Evolutionary conservation across 345 rosid species (phyloP), one percentile per base, ranked within the genome.

Genomic region (Eucalyptus marginata): DNA sequence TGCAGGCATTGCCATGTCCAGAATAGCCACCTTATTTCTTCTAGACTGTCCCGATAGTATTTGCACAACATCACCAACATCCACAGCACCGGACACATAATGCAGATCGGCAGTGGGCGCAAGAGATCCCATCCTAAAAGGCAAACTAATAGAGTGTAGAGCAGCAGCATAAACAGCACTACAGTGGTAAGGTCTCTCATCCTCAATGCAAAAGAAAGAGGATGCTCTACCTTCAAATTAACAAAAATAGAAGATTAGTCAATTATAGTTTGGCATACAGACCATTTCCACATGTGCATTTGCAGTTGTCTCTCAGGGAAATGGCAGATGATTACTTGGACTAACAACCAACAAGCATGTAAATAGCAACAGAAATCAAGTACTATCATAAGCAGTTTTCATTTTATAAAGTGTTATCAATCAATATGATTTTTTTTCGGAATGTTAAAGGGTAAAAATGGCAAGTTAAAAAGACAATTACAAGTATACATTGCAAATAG

Each of bases 121-220:
- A 56, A 85, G 89, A 40, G 91, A 91, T 85, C 92, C 96, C 97
- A 95, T 95, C 64, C 95, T 87, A 92, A 95, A 96, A 81, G 99
- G 96, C 84, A 98, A 93, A 88, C 94, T 94, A 51, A 92, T 88
- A 52, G 98, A 94, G 94, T 98, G 96, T 71, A 97, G 87, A 46
- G 98, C 98, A 62, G 99, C 94, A 24, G 99, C 99, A 56, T 95
- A 98, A 71, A 97, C 93, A 87, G 98, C 97, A 90, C 99, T 95
- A 88, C 94, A 90, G 88, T 93, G 96, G 90, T 97, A 97, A 90
- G 96, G 94, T 91, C 94, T 97, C 93, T 95, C 96, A 88, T 96
- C 97, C 83, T 95, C 62, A 4, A 97, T 88, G 52, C 87, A 88
- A 83, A 97, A 97, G 89, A 86, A 93, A 47, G 81, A 80, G 22